Percentiles rank a stretch among this genome's conserved stretches.
Evolutionary conservation across 2,329 filamentous ascomycete genomes (phyloP).

Genomic region (Hypoxylon rubiginosum): DNA sequence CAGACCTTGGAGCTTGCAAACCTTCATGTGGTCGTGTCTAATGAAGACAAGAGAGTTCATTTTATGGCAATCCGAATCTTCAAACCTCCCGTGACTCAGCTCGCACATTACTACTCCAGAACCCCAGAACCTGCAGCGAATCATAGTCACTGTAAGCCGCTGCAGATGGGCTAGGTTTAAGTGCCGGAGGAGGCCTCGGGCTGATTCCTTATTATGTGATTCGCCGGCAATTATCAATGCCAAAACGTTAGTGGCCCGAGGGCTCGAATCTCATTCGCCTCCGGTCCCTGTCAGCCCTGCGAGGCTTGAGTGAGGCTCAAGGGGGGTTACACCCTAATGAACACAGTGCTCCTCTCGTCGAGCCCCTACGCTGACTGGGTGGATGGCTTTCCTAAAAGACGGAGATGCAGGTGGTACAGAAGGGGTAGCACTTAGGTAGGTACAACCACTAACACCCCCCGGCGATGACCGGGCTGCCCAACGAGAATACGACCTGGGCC

Average conservation of each 20-base stretch:
- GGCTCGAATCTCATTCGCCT: slow-evolving; percentile 31
- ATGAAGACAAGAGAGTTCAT: slow-evolving; percentile 33
- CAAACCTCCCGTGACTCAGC: slow-evolving; percentile 24
- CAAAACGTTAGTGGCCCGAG: slow-evolving; percentile 36
- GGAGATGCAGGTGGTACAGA: slow-evolving; percentile 31
- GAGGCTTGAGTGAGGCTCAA: slow-evolving; percentile 43
- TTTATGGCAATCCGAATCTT: slow-evolving; percentile 14
- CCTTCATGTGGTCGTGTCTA: slow-evolving; percentile 27
- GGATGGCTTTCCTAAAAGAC: slow-evolving; percentile 18
- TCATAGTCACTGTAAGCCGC: slow-evolving; percentile 20
- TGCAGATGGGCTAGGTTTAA: slow-evolving; percentile 25
- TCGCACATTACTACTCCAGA: slow-evolving; percentile 24
- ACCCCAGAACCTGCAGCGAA: slow-evolving; percentile 26
- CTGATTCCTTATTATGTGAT: slow-evolving; percentile 26
- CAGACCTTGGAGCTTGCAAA: slow-evolving; percentile 27
- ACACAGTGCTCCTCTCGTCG: slow-evolving; percentile 28
- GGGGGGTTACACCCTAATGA: slow-evolving; percentile 38
- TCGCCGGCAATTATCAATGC: slow-evolving; percentile 36
- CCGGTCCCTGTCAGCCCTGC: slow-evolving; percentile 38
- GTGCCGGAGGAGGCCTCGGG: slow-evolving; percentile 26
- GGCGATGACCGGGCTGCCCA: slow-evolving; percentile 33
- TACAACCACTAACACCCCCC: slow-evolving; percentile 18
- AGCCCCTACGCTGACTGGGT: slow-evolving; percentile 1
- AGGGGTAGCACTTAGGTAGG: slow-evolving; percentile 17
- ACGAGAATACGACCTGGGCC: slow-evolving; percentile 15